Conservation (phyloP, 306 rosid genomes). For the Lotus japonicus region DNA sequence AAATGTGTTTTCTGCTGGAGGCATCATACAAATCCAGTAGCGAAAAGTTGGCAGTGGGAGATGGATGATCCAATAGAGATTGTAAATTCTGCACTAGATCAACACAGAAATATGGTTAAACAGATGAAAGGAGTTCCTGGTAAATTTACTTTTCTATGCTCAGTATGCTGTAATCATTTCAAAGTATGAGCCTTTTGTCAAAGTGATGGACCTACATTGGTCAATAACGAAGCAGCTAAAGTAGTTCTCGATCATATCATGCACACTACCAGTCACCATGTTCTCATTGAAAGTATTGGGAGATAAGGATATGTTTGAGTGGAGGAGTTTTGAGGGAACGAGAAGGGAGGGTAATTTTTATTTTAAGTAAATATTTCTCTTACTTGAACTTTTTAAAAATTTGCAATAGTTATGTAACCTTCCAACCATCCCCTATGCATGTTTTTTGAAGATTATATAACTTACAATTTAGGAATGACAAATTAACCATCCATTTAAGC, state of each 20-base stretch:
- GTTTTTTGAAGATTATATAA: neutral
- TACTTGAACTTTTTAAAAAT: neutral
- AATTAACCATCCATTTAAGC: neutral
- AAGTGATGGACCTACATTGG: neutral
- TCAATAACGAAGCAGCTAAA: conserved; percentile 1
- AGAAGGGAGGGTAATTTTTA: neutral
- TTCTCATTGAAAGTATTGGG: neutral
- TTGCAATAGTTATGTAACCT: neutral
- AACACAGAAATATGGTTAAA: conserved; percentile 84
- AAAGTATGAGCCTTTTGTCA: neutral
- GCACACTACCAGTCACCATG: neutral
- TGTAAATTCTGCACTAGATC: conserved; percentile 77
- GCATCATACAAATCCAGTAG: conserved; percentile 98
- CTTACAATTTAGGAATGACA: neutral
- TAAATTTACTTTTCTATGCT: conserved; percentile 27
- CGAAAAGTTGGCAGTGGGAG: conserved; percentile 98
- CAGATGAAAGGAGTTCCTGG: conserved; percentile 99
- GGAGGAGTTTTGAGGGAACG: neutral
- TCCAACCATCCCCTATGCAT: neutral
- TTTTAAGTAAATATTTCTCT: neutral
- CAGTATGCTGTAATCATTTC: conserved; percentile 14
- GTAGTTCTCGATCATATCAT: neutral
- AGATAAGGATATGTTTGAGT: neutral
- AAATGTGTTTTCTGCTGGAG: conserved; percentile 99
- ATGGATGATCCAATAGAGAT: conserved; percentile 91